phyloP scores from a whole-genome alignment of 1,284 basidiomycete species.

The Chalciporus piperatoides region DNA sequence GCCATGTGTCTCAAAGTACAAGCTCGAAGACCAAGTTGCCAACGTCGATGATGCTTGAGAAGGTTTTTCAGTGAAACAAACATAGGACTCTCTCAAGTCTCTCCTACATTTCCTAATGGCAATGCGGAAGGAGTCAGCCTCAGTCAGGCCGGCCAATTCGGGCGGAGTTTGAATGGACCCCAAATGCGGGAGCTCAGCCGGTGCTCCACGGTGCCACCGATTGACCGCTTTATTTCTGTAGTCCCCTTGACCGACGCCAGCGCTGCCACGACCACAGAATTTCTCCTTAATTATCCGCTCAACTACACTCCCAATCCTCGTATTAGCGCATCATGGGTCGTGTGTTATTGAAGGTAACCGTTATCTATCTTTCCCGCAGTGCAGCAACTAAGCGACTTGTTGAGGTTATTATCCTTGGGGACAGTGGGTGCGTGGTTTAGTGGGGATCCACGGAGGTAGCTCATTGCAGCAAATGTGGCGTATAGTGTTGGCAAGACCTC shows the following conservation, averaged over 20 bases:
- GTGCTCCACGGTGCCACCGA: slow-evolving; percentile 17
- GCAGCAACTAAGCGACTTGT: slow-evolving; percentile 13
- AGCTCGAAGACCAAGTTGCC: slow-evolving; percentile 13
- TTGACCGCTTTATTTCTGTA: slow-evolving; percentile 4
- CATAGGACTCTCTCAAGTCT: slow-evolving; percentile 4
- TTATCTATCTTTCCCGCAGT: slow-evolving; percentile 1
- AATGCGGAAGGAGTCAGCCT: background rate
- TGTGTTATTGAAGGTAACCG: slow-evolving; percentile 88
- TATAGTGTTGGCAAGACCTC: slow-evolving; percentile 97
- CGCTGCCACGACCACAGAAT: slow-evolving; percentile 14
- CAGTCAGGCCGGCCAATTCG: slow-evolving; percentile 10
- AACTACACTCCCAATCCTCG: background rate
- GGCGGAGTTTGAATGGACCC: slow-evolving; percentile 25
- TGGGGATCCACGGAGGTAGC: slow-evolving; percentile 2
- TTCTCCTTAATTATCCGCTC: background rate
- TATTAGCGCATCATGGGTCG: slow-evolving; percentile 62
- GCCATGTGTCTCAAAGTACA: slow-evolving; percentile 24
- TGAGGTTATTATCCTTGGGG: slow-evolving; percentile 96
- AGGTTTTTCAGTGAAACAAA: background rate
- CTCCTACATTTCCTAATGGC: background rate
- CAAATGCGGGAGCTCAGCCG: slow-evolving; percentile 20
- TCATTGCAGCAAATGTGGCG: slow-evolving; percentile 18
- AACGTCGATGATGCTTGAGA: background rate
- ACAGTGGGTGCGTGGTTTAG: slow-evolving; percentile 76
- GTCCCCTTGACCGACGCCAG: slow-evolving; percentile 6